Conservation (phyloP, 2,329 filamentous ascomycete genomes). For the Hypoxylon sp. region DNA sequence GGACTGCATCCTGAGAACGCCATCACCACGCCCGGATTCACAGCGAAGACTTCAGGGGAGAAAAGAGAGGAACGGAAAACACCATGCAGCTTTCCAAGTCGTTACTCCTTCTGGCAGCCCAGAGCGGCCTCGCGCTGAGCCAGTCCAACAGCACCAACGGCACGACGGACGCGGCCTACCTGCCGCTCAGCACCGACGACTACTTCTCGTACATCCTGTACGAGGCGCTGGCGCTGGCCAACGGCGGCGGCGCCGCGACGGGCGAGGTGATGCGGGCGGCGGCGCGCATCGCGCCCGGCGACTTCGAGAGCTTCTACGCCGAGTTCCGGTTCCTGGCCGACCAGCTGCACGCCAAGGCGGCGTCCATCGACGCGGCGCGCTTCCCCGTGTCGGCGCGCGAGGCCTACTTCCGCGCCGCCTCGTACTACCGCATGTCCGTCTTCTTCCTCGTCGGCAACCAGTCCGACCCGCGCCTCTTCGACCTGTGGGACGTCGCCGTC, state of each 20-base stretch:
- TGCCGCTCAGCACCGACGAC: slow-evolving; percentile 28
- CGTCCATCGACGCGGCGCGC: slow-evolving; percentile 26
- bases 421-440: slow-evolving; percentile 53
- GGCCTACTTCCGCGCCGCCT: slow-evolving; percentile 50
- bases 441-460: slow-evolving; percentile 53
- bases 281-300: slow-evolving; percentile 37
- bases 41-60: not conserved
- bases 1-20: not conserved
- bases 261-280: slow-evolving; percentile 47
- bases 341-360: slow-evolving; percentile 25
- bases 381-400: slow-evolving; percentile 40
- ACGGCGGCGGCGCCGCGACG: slow-evolving; percentile 42
- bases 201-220: slow-evolving; percentile 28
- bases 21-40: not conserved
- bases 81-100: slow-evolving; percentile 27
- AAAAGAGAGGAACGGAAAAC: too few species aligned
- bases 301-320: slow-evolving; percentile 36
- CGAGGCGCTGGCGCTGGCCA: slow-evolving; percentile 19
- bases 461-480: slow-evolving; percentile 51
- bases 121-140: slow-evolving; percentile 17
- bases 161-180: slow-evolving; percentile 5
- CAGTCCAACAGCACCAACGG: slow-evolving; percentile 26
- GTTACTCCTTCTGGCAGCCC: slow-evolving; percentile 13
- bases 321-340: slow-evolving; percentile 40
- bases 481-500: slow-evolving; percentile 48